Evolutionary conservation across 768 basidiomycete species (phyloP).

Genomic region (Tricholoma flavovirens): DNA sequence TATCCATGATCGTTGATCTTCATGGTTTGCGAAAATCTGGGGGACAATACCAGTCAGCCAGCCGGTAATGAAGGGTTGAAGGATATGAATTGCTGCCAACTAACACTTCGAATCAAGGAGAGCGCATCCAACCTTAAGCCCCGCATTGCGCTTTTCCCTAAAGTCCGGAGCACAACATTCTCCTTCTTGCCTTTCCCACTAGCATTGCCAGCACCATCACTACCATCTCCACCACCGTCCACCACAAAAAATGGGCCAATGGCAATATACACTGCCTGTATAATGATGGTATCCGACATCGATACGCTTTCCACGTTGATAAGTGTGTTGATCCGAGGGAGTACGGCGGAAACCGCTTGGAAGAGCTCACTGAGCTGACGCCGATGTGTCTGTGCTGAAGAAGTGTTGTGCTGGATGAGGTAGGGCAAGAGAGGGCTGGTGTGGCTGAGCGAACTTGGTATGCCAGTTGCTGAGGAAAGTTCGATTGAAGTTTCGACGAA

Average conservation of each 20-base stretch:
- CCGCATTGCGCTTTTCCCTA: conserved; percentile 78
- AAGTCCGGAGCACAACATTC: conserved; percentile 53
- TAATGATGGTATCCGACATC: conserved; percentile 90
- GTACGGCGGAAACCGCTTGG: conserved; percentile 61
- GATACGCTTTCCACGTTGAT: conserved; percentile 66
- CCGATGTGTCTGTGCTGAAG: conserved; percentile 31
- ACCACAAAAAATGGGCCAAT: conserved; percentile 92
- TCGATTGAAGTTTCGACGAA: conserved; percentile 70
- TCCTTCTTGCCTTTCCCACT: conserved; percentile 50
- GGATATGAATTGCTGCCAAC: conserved; percentile 23
- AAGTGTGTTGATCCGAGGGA: conserved; percentile 72
- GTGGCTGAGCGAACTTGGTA: conserved; percentile 24
- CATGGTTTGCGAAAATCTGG: conserved; percentile 88
- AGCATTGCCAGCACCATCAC: conserved; percentile 27
- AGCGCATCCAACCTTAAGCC: conserved; percentile 77
- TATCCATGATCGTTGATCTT: conserved; percentile 91
- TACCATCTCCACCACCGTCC: conserved; percentile 54
- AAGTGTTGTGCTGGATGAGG: conserved; percentile 39
- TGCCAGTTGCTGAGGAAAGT: conserved; percentile 14
- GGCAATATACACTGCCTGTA: conserved; percentile 87
- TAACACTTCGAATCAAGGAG: conserved; percentile 78
- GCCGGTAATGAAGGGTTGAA: background rate
- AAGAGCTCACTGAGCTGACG: conserved; percentile 62
- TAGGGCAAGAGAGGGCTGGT: conserved; percentile 47
- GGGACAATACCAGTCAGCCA: background rate